Evolutionary conservation across 164 flowering plant genomes (phyloP).

Genomic region (Liriodendron chinense): DNA sequence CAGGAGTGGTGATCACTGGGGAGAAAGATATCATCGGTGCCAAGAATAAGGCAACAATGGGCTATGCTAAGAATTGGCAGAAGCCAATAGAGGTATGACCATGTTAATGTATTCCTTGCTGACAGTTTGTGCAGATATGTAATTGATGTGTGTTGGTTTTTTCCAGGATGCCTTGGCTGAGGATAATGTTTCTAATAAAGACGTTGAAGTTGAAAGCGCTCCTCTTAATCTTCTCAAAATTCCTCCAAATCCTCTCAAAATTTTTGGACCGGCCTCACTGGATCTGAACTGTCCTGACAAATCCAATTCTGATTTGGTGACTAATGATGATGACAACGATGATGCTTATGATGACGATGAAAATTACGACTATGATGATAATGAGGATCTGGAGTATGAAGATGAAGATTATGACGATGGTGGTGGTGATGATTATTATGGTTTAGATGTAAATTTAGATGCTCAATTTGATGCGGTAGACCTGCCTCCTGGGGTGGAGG

Average conservation of each 20-base stretch:
- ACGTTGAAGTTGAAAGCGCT: background rate
- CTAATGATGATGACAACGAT: conserved; percentile 4
- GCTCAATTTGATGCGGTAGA: conserved; percentile 22
- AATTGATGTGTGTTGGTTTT: background rate
- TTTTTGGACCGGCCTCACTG: background rate
- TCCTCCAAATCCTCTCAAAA: background rate
- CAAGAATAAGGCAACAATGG: conserved; percentile 38
- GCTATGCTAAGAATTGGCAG: conserved; percentile 3
- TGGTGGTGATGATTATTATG: background rate
- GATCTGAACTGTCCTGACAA: background rate
- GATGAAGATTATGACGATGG: conserved; percentile 1
- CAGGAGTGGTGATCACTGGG: conserved; percentile 23
- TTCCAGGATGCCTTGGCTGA: conserved; percentile 12
- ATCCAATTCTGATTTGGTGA: background rate
- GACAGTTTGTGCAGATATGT: background rate
- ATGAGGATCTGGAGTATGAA: background rate
- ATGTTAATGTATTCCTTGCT: background rate
- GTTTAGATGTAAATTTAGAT: conserved; percentile 17
- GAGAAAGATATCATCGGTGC: conserved; percentile 18
- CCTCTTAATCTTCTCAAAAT: conserved; percentile 1
- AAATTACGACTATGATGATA: background rate
- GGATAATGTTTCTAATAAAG: conserved; percentile 5
- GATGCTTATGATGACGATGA: conserved; percentile 1
- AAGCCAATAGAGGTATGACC: conserved; percentile 8
- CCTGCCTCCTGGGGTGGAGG: conserved; percentile 25